These are phyloP conservation scores for Globisporangium parvum DNA, from an alignment of 352 stramenopile genomes.

Conservation along the genomic window DNA sequence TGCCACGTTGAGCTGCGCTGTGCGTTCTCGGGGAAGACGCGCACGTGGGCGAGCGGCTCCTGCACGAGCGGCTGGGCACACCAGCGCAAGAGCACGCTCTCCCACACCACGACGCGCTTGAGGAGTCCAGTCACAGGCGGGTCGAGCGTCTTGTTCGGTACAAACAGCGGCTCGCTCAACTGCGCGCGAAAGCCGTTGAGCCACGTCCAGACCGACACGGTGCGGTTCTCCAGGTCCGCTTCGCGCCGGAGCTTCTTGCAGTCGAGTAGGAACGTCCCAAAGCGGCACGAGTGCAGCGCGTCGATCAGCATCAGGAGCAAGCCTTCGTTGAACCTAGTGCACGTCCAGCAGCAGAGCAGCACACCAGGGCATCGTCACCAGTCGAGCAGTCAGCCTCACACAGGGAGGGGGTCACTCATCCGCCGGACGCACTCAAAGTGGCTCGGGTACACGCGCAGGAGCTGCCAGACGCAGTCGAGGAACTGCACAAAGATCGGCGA, in stretches of 20 bases:
- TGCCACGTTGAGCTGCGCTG: slow-evolving; percentile 60
- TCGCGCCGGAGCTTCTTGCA: slow-evolving; percentile 82
- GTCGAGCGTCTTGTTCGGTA: slow-evolving; percentile 43
- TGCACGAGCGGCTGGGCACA: slow-evolving; percentile 54
- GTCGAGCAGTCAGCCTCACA: too few species aligned
- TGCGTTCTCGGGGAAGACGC: slow-evolving; percentile 57
- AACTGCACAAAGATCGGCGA: slow-evolving; percentile 86
- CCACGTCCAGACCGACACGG: slow-evolving; percentile 76
- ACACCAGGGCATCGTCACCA: background rate
- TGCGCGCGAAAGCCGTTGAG: slow-evolving; percentile 68
- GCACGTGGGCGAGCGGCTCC: slow-evolving; percentile 24
- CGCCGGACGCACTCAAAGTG: slow-evolving; percentile 91
- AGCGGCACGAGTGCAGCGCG: slow-evolving; percentile 95
- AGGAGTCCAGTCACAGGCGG: slow-evolving; percentile 53
- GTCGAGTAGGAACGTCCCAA: slow-evolving; percentile 97
- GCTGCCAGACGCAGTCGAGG: slow-evolving; percentile 75
- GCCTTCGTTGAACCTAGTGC: slow-evolving; percentile 89
- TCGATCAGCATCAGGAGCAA: slow-evolving; percentile 92
- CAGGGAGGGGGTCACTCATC: background rate
- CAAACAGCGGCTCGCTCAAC: slow-evolving; percentile 50
- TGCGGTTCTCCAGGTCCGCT: slow-evolving; percentile 50
- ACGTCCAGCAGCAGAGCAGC: background rate
- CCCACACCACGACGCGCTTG: slow-evolving; percentile 60
- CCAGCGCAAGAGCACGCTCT: slow-evolving; percentile 72
- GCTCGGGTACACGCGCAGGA: slow-evolving; percentile 90